Base-by-base conservation (phyloP, 495 filamentous ascomycete genomes). In the Penicillium dipodomyicola region DNA sequence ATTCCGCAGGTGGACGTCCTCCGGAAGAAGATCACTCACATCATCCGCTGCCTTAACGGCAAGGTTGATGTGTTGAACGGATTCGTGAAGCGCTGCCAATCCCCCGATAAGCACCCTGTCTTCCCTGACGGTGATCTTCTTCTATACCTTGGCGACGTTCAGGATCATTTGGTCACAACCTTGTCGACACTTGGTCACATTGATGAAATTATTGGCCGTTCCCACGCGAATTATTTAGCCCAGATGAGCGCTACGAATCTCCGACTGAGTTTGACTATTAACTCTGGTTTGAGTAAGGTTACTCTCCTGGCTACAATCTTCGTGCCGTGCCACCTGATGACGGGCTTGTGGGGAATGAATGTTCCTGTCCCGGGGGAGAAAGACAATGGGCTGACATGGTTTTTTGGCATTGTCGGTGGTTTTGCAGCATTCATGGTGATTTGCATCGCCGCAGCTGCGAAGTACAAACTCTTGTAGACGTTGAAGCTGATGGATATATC, bases 81-180 rank as follows among this genome's bases (percentile, higher is more conserved):
- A n/a, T 96, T 97, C 68, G 89, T 93, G 30, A 97, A 97, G 71
- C 86, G 93, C 37, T 97, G 94, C 80, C 94, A 96, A 68, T 45
- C 83, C 29, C 48, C 80, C 66, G 88, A 91, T 51, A 85, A 91
- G 52, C 93, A 89, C 73, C 82, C 87, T 59, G 84, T 96, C 27
- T 92, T 92, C 23, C 92, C 93, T 0, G 85, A 88, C 3, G 90
- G 89, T 65, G 92, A 97, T 62, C 90, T 97, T 46, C 88, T 91
- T 20, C 77, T 97, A 50, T 97, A 97, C 65, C 81, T 97, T 0
- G 87, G 89, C 49, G 93, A 97, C 73, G 93, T 96, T 49, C 93
- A 97, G 68, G 93, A 97, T 67, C 93, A 97, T 76, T 88, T 97
- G n/a, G 87, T 97, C 12, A 97, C 93, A 45, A 96, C 94, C 83